A percentile compares a stretch with the other conserved stretches of the same genome.
These are phyloP conservation scores for Plicaturopsis crispa DNA, from an alignment of 768 basidiomycete species.

Conservation along the genomic window DNA sequence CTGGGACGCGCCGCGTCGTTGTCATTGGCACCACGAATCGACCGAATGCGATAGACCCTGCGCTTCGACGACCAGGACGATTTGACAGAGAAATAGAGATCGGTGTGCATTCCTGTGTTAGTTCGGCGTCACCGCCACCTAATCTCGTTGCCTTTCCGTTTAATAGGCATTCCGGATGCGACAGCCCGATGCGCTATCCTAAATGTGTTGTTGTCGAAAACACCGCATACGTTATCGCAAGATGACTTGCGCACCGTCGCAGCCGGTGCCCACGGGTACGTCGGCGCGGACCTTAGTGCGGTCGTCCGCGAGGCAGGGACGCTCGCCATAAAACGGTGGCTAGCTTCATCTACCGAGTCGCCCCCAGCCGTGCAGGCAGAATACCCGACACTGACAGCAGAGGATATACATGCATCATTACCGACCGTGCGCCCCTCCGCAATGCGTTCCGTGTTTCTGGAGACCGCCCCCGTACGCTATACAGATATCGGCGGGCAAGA, in stretches of 20 bases:
- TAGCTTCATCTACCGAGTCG: constrained; percentile 22
- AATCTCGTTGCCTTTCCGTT: background rate
- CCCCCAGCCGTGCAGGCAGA: constrained; percentile 13
- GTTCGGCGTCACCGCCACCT: background rate
- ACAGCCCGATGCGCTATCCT: constrained; percentile 82
- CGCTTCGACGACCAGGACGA: constrained; percentile 79
- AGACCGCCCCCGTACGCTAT: constrained; percentile 76
- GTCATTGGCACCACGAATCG: constrained; percentile 96
- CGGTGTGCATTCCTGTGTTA: constrained; percentile 38
- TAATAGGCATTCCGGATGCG: constrained; percentile 78
- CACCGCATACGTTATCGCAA: constrained; percentile 63
- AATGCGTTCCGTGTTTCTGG: constrained; percentile 88
- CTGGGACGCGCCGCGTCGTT: constrained; percentile 59
- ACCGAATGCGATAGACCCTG: constrained; percentile 93
- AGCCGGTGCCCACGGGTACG: constrained; percentile 86
- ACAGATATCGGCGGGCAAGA: constrained; percentile 87
- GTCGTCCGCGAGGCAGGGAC: constrained; percentile 93
- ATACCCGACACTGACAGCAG: constrained; percentile 37
- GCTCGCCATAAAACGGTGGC: constrained; percentile 80
- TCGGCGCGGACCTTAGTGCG: constrained; percentile 91
- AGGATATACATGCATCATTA: constrained; percentile 66
- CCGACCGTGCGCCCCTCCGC: constrained; percentile 85
- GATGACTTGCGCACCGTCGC: constrained; percentile 62
- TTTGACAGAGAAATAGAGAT: constrained; percentile 97
- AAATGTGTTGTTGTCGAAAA: constrained; percentile 72